These are phyloP conservation scores for Neurospora discreta DNA, from an alignment of 495 filamentous ascomycete species.

Conservation along the genomic window DNA sequence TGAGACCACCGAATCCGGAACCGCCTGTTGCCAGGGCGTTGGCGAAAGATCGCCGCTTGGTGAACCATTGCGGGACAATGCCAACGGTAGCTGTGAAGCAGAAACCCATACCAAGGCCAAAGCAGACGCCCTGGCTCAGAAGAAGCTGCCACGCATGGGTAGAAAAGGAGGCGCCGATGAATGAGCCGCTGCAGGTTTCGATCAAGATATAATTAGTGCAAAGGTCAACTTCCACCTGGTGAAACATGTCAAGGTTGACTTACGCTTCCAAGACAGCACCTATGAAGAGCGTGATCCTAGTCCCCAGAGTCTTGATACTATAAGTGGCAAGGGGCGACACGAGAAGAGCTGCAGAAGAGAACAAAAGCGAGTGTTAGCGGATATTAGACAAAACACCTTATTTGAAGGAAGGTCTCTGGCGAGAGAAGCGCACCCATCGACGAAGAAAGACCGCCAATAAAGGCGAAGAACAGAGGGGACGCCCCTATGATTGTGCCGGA, in stretches of 20 bases:
- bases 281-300: slow-evolving; percentile 44
- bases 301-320: slow-evolving; percentile 43
- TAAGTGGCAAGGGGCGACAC: slow-evolving; percentile 55
- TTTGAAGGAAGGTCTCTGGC: neutral
- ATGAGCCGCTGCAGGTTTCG: slow-evolving; percentile 32
- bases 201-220: neutral
- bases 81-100: slow-evolving; percentile 61
- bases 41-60: slow-evolving; percentile 53
- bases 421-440: slow-evolving; percentile 30
- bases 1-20: slow-evolving; percentile 64
- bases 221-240: neutral
- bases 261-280: slow-evolving; percentile 50
- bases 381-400: slow-evolving; percentile 17
- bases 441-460: slow-evolving; percentile 61
- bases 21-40: slow-evolving; percentile 64
- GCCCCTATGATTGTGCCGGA: slow-evolving; percentile 46
- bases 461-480: slow-evolving; percentile 53
- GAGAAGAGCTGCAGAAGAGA: slow-evolving; percentile 43
- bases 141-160: slow-evolving; percentile 61
- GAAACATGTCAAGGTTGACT: slow-evolving; percentile 7
- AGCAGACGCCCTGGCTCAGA: slow-evolving; percentile 64
- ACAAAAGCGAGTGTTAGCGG: slow-evolving; percentile 29
- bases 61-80: slow-evolving; percentile 74
- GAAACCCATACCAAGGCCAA: slow-evolving; percentile 68
- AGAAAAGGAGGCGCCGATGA: slow-evolving; percentile 59